Base-by-base conservation (phyloP, 2,329 filamentous ascomycete species). In the Coniochaeta sp. region DNA sequence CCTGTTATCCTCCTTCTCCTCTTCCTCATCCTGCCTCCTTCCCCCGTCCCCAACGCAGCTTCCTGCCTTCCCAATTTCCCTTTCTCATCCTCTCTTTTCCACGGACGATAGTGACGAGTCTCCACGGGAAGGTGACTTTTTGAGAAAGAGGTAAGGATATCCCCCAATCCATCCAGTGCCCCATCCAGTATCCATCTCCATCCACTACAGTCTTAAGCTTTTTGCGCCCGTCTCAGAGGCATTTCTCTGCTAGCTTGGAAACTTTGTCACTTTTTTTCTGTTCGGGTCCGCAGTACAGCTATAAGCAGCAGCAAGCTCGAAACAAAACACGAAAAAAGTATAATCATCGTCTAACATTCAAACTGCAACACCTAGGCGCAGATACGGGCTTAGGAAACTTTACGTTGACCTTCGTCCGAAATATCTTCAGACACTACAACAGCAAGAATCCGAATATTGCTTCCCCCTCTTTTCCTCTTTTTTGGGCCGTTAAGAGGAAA, bases 1-100 rank as follows among this genome's bases (percentile, higher is more conserved):
- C 53, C 20, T 55, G 42, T 51, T 53, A 55, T 54, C 45, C 49
- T 54, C 52, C 53, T 56, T 51, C 53, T 38, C 38, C 52, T 50
- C n/a, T n/a, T n/a, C n/a, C n/a, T n/a, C n/a, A n/a, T n/a, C n/a
- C n/a, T n/a, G n/a, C n/a, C n/a, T n/a, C n/a, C n/a, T n/a, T n/a
- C n/a, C n/a, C n/a, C n/a, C n/a, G n/a, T n/a, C n/a, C n/a, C 51
- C 54, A 53, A 56, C 53, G 52, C n/a, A n/a, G n/a, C 54, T 51
- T n/a, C 31, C 38, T 26, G 16, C 20, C 48, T 22, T 26, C 35
- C 26, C 30, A 51, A 10, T 13, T 24, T 52, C 40, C 16, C 30
- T 50, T 53, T 53, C n/a, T n/a, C n/a, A n/a, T n/a, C n/a, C 51
- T 51, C 52, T 52, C 38, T 49, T 49, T 47, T 53, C 54, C 50